Evolutionary conservation across 1,139 yeast species (phyloP).

Genomic region (Tardiomyces depauwii): DNA sequence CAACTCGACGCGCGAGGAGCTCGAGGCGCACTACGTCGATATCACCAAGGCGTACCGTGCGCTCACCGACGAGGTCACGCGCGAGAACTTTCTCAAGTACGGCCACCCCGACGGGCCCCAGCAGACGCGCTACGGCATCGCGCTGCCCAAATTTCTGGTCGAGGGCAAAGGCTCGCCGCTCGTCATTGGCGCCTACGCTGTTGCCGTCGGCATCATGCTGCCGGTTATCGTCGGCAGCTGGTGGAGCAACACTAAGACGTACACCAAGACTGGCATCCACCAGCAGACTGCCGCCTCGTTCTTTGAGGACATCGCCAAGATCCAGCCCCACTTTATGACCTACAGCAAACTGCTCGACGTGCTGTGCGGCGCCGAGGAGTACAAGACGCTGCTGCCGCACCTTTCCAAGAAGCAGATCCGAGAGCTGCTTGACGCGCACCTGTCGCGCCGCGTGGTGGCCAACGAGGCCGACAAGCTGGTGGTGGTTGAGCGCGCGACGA

Average conservation of each 20-base stretch:
- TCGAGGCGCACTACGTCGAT: constrained; percentile 70
- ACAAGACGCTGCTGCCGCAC: constrained; percentile 33
- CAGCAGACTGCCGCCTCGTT: constrained; percentile 71
- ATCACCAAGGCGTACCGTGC: constrained; percentile 92
- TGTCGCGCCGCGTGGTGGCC: constrained; percentile 37
- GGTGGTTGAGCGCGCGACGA: constrained; percentile 54
- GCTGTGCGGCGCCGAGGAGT: constrained; percentile 57
- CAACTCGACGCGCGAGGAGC: constrained; percentile 48
- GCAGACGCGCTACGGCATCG: constrained; percentile 91
- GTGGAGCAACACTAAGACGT: constrained; percentile 80
- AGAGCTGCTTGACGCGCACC: constrained; percentile 42
- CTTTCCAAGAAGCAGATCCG: constrained; percentile 38
- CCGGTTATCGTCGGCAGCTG: constrained; percentile 73
- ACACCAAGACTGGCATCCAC: constrained; percentile 76
- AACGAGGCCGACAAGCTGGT: constrained; percentile 39
- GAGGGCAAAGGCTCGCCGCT: constrained; percentile 71
- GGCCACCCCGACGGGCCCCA: constrained; percentile 99
- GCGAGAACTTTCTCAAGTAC: constrained; percentile 70
- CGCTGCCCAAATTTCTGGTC: constrained; percentile 82
- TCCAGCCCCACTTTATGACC: constrained; percentile 57
- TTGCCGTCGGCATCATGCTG: constrained; percentile 62
- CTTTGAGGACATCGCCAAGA: constrained; percentile 43
- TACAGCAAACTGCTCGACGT: constrained; percentile 46
- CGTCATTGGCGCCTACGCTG: constrained; percentile 54
- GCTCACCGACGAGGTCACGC: constrained; percentile 78